A percentile compares a stretch with the other conserved stretches of the same genome.
phyloP scores from a whole-genome alignment of 306 rosid genomes.

The Lithocarpus polystachyus region DNA sequence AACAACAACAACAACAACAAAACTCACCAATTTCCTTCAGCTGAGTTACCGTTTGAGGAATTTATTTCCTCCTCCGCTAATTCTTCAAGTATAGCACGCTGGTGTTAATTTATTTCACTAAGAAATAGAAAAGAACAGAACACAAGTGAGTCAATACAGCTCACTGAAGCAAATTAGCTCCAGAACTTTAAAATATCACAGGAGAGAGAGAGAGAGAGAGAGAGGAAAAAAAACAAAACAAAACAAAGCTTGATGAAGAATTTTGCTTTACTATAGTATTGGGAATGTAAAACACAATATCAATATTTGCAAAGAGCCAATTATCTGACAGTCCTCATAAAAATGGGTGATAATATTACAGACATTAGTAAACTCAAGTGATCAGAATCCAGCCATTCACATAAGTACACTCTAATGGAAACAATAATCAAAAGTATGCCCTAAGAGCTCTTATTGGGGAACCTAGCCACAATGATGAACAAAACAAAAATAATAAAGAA shows the following conservation, averaged over 20 bases:
- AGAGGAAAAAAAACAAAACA: background rate
- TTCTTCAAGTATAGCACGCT: conserved; percentile 82
- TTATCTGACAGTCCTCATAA: background rate
- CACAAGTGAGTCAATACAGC: conserved; percentile 32
- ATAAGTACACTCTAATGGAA: background rate
- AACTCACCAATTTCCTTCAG: conserved; percentile 64
- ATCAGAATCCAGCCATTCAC: background rate
- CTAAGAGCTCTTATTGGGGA: background rate
- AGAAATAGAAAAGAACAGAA: conserved; percentile 18
- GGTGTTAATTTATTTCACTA: conserved; percentile 69
- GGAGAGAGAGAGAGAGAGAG: background rate
- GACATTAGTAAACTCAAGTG: background rate
- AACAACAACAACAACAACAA: conserved; percentile 12
- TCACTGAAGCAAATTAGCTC: background rate
- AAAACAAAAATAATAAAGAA: background rate
- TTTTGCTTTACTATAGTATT: background rate
- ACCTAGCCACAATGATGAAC: background rate
- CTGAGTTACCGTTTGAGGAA: conserved; percentile 35
- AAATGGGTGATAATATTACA: background rate
- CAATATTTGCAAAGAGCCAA: background rate
- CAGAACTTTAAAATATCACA: conserved; percentile 4
- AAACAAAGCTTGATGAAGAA: background rate
- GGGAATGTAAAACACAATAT: background rate
- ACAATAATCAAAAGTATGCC: background rate
- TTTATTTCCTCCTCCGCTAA: conserved; percentile 80